Evolutionary conservation across 164 flowering plant species (phyloP), one percentile per base, ranked within the genome.

Genomic region (Paratinospora sagittata): DNA sequence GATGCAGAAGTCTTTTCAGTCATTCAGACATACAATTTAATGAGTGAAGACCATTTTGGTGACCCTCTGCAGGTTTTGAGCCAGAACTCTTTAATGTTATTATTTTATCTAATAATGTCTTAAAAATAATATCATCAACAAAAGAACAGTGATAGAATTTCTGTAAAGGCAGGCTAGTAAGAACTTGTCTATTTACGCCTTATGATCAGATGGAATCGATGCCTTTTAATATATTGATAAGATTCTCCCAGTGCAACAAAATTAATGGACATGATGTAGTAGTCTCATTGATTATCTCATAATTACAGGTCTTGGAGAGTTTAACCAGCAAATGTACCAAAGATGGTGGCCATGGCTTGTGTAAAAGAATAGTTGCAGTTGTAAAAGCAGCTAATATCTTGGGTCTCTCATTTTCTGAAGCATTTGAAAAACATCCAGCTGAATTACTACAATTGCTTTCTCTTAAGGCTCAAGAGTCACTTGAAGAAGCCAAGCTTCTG

Each of bases 401-500:
- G 81, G 96, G 89, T 49, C 82, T 93, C 78, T 74, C 91, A 37
- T 96, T 96, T 80, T 74, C 84, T 34, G 99, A 96, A 86, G 99
- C 98, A 67, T 92, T 85, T 80, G 81, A 77, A 39, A 92, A 93
- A 81, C 92, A 82, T 71, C 98, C 99, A 55, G 78, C 89, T 72
- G 99, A 96, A 76, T 78, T 96, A 73, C 82, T 96, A 21, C 98
- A 90, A 82, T 79, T 96, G 73, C 94, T 92, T 76, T 91, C 95
- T 73, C 98, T 96, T 63, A 95, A 96, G 84, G 99, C 99, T n/a
- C 99, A 96, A 80, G 98, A 96, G 66, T 96, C 99, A 33, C 88
- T 91, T 82, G 98, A 91, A 76, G 97, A 91, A 82, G 98, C 99
- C 30, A 83, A 82, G 67, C 85, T 88, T 52, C 83, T 93, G 11